Evolutionary conservation across 1,284 basidiomycete species (phyloP), one percentile per base, ranked within the genome.

Genomic region (Pterula multifida): DNA sequence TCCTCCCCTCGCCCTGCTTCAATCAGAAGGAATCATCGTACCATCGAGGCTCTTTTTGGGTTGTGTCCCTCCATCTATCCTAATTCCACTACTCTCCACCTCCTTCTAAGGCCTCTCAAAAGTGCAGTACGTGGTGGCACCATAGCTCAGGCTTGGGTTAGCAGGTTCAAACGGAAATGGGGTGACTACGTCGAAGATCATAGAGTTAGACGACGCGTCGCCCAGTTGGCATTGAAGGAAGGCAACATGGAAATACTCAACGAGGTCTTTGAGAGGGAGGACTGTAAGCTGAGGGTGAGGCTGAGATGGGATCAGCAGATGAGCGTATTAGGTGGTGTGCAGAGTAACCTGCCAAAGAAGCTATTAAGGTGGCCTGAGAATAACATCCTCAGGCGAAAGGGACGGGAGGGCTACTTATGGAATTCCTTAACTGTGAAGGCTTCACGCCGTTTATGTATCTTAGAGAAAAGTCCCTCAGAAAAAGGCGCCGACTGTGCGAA

Each of bases 71-170:
- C 62, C 49, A 58, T 87, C 32, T 65, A 58, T 26, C 84, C 85
- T 19, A 76, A 71, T 28, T 63, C 80, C n/a, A 69, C 65, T n/a
- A 85, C 85, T 1, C 60, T 87, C 21, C 75, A 71, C 56, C 63
- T 80, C 26, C 65, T 86, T 42, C 68, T 88, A 32, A 63, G 70
- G 32, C 68, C 71, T 49, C 65, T 88, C 47, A 63, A 62, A 47
- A 56, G 61, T 46, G 69, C 68, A 22, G 70, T 66, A 53, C 65
- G 62, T 22, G 72, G 79, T 55, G 81, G 77, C 22, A 74, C 72
- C 11, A 60, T 75, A 17, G 81, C 79, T 2, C 61, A 66, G 55
- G 64, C 65, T 25, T 61, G 73, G 28, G 60, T 78, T 23, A 55
- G 56, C 36, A 56, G 60, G 42, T 85, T 80, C 61, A 64, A 65